Evolutionary conservation across 2,329 filamentous ascomycete genomes (phyloP), one percentile per base, ranked within the genome.

Genomic region (Podosphaera leucotricha): DNA sequence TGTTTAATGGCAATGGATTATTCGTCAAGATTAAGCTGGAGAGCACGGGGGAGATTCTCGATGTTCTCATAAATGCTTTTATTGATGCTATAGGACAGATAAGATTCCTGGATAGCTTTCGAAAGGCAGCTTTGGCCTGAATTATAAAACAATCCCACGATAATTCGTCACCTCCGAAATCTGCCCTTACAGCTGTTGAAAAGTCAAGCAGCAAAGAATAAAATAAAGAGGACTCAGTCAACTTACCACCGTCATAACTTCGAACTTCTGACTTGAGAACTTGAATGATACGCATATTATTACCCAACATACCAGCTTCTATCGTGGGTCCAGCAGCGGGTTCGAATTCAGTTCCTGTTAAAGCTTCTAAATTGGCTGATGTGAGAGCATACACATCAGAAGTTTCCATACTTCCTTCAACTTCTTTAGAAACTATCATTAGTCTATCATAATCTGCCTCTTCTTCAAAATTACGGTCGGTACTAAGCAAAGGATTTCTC

Each of bases 341-440:
- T 48, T 98, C 92, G 57, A 95, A 94, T 55, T 98, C 90, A 0
- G 85, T 84, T 35, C 79, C 83, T 30, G 74, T 73, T 6, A 87
- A 68, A 35, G 80, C 74, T 57, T 85, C 77, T 46, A 92, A 75
- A 2, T 75, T 75, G 24, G 75, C 74, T 1, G 71, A 73, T n/a
- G 77, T 80, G 35, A 87, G 65, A 36, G 73, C 70, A 54, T 86
- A 86, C 2, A 92, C 77, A 45, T 82, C 75, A 0, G 83, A 87
- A 38, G 75, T 77, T 59, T 87, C 82, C 46, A 74, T 77, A 1
- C 75, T 78, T 46, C 77, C 72, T 7, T 73, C 66, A 2, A 51
- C 46, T 2, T 59, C 58, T 60, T 84, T 84, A 41, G 81, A 80
- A 20, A 87, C 74, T 51, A 94, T 82, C 66, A 93, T 75, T 54